Evolutionary conservation across 2,329 filamentous ascomycete species (phyloP).

Genomic region (Colletotrichum kahawae): DNA sequence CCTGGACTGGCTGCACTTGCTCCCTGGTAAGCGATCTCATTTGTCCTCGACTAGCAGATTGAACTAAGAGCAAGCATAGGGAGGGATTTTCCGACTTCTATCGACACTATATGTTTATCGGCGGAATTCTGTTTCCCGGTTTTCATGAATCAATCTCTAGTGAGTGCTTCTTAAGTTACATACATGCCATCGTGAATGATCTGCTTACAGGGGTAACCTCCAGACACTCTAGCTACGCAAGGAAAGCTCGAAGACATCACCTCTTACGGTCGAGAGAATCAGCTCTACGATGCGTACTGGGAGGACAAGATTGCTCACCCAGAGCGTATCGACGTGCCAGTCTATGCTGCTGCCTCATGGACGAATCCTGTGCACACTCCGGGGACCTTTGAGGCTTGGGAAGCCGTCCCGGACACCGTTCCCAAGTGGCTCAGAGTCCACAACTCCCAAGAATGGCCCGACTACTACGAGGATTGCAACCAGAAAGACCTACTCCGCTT

Average conservation of each 20-base stretch:
- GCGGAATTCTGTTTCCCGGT: neutral
- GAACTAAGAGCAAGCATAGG: neutral
- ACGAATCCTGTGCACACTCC: neutral
- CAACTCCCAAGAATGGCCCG: neutral
- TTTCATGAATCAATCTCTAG: neutral
- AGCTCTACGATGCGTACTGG: neutral
- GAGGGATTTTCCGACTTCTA: neutral
- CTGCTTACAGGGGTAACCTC: accelerated
- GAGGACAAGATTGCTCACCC: neutral
- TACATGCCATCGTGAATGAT: accelerated
- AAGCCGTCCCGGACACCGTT: neutral
- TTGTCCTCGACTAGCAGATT: neutral
- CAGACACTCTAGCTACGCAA: neutral
- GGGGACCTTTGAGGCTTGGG: neutral
- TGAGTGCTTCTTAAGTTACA: neutral
- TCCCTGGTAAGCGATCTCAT: neutral
- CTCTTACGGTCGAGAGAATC: neutral
- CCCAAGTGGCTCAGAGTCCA: neutral
- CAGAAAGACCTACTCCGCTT: neutral
- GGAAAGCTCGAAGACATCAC: neutral
- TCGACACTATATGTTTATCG: neutral
- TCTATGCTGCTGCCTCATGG: neutral
- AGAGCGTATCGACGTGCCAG: neutral
- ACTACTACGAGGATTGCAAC: neutral
- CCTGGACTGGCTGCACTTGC: neutral